Evolutionary conservation across 2,329 filamentous ascomycete genomes (phyloP), one percentile per base, ranked within the genome.

Genomic region (Stachybotrys elegans): DNA sequence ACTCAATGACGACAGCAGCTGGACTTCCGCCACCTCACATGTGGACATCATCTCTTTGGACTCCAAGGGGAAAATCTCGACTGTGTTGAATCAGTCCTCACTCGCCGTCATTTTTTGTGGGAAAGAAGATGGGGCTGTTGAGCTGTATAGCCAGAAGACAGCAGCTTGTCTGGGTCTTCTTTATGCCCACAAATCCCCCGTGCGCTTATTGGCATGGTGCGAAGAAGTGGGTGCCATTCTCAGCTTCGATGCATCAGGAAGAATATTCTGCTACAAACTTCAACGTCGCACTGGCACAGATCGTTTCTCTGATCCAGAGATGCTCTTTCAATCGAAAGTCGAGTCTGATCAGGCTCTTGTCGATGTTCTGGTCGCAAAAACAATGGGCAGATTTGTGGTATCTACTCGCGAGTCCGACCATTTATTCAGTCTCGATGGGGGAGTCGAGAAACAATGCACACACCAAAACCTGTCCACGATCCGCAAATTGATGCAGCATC

Each of bases 71-170:
- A 60, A 50, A 43, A 58, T 66, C 22, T 65, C 51, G 22, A 56
- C 57, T 20, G 57, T 67, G 40, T 45, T 43, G 19, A 43, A 55
- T 19, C 52, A 61, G 49, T 46, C 45, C 31, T 54, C 45, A 4
- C 48, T 35, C 5, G 53, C 57, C 5, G 47, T 58, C 16, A 42
- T 62, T 11, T 58, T 67, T 43, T 66, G 63, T 35, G 65, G 65
- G 22, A 64, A 62, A 39, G 54, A 61, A 43, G 59, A 69, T 45
- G 66, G 64, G 14, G 55, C 57, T 2, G 57, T 69, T 22, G 53
- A 45, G 14, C 27, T 62, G 2, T 66, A 66, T 42, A 48, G 56
- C 21, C 37, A 51, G 19, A 53, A 48, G 37, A 62, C 49, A 14
- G 62, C 54, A 22, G 37, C 22, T 8, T 46, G 51, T 25, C 36